phyloP scores from a whole-genome alignment of 768 basidiomycete species.

The Porpolomopsis calyptriformis region DNA sequence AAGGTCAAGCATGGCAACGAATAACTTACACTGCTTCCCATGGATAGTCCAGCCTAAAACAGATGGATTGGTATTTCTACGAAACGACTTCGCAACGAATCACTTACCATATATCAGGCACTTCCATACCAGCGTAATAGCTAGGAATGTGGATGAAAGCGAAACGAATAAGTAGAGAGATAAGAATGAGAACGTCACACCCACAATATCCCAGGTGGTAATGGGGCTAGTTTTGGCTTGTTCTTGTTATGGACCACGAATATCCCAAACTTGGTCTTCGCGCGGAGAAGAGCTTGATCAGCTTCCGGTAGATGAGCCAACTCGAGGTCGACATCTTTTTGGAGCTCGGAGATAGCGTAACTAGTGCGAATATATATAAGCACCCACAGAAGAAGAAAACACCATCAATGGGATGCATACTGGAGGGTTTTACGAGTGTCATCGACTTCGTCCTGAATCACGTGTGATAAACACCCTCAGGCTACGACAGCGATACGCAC shows the following conservation, averaged over 20 bases:
- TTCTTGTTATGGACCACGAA: slow-evolving; percentile 95
- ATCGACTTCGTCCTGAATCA: slow-evolving; percentile 72
- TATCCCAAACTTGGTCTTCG: slow-evolving; percentile 71
- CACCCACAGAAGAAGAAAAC: slow-evolving; percentile 1
- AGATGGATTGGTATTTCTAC: too few relatives aligned
- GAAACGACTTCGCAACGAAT: too few relatives aligned
- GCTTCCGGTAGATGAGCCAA: slow-evolving; percentile 53
- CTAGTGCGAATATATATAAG: slow-evolving; percentile 25
- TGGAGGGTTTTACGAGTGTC: slow-evolving; percentile 83
- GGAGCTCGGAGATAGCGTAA: slow-evolving; percentile 83
- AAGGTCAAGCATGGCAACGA: neutral
- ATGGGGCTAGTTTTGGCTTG: slow-evolving; percentile 69
- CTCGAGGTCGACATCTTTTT: slow-evolving; percentile 76
- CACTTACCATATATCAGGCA: slow-evolving; percentile 60
- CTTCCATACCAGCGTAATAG: slow-evolving; percentile 77
- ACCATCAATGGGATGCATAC: slow-evolving; percentile 31
- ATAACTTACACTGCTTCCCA: slow-evolving; percentile 70
- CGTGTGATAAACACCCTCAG: neutral
- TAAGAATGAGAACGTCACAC: slow-evolving; percentile 15
- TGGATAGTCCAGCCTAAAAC: slow-evolving; percentile 66
- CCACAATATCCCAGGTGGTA: slow-evolving; percentile 60
- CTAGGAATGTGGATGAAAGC: slow-evolving; percentile 17
- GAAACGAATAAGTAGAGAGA: too few relatives aligned
- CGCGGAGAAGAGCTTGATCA: slow-evolving; percentile 57
- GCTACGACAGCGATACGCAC: slow-evolving; percentile 31